Evolutionary conservation across 257 asterid genomes (phyloP), one percentile per base, ranked within the genome.

Genomic region (Petunia axillaris): DNA sequence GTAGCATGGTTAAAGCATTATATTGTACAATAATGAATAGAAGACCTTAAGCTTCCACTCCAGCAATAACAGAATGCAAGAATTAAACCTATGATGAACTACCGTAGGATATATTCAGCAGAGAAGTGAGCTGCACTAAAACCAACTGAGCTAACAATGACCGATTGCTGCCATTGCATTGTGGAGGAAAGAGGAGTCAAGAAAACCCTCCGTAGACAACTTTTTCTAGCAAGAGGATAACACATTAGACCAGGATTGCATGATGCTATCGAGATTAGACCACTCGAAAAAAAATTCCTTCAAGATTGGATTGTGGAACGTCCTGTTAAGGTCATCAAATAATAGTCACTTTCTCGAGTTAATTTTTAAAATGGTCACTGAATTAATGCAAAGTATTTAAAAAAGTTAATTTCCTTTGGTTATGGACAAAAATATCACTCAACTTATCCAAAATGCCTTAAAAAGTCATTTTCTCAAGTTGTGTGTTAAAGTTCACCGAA

Each of bases 61-160:
- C 97, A 95, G 83, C 97, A 92, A 68, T 92, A 92, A 0, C 96
- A 87, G 84, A 90, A 89, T 77, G 96, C 98, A 16, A 95, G 93
- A 14, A 92, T 89, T 64, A 83, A 82, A 14, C 98, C 97, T 64
- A 93, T 85, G 59, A 86, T 58, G 76, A 90, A 59, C 78, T 92
- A 88, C 35, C 90, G 98, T 59, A 91, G 40, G 83, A 91, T 93
- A 82, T 88, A 92, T 87, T 95, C 99, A 57, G 84, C 82, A 5
- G 98, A 90, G 85, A 95, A 91, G 82, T 93, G 97, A 84, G 90
- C 88, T 40, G 93, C 93, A 75, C 97, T 93, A 81, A 95, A 95
- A 78, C 87, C 83, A 44, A 89, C 53, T 70, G 98, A 91, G 55
- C 98, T 95, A 60, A 92, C 7, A 25, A 81, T 46, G 79, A 92